Base-by-base conservation (phyloP, 257 asterid genomes). In the Solanum dulcamara region DNA sequence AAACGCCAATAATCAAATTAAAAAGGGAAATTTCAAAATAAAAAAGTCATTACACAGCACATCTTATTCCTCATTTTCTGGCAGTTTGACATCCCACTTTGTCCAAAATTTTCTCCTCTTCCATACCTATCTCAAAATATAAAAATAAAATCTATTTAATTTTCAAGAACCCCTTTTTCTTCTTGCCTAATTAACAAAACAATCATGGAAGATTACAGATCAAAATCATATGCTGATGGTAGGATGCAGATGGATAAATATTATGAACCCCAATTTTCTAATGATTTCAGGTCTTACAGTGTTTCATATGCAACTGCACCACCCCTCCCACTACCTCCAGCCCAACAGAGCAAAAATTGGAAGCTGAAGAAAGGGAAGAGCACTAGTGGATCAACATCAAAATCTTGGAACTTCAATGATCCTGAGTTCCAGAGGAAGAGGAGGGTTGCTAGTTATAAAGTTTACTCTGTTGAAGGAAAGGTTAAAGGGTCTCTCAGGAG, bases 351-450 rank as follows among this genome's bases (percentile, higher is more conserved):
- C 33, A 87, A 84, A 80, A 85, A 87, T 72, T 80, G 80, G 90
- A 89, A 92, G 88, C 87, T 93, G 80, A 93, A 92, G 91, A 94
- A 90, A 84, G 91, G 89, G 83, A 89, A 85, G 85, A 89, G 93
- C 88, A 80, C 77, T 10, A 80, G 66, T 35, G 90, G 92, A 38
- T 88, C 94, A 51, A 50, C 59, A 46, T 82, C 90, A 5, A 86
- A 86, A 24, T 85, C 92, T 0, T 94, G 98, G 96, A 87, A 90
- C 4, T 87, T 90, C 6, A 91, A 85, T 53, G 99, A 96, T 88
- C 93, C 99, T 0, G 99, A 94, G 87, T 90, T 94, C 38, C 97
- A 93, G 92, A 94, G 99, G 93, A 94, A 92, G 92, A 96, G 87
- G 70, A 92, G 99, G 77, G 97, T 96, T 37, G 98, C 98, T 28